A percentile compares a stretch with the other conserved stretches of the same genome.
phyloP scores from a whole-genome alignment of 768 basidiomycete genomes.

The Krasilnikovozyma curviuscula region DNA sequence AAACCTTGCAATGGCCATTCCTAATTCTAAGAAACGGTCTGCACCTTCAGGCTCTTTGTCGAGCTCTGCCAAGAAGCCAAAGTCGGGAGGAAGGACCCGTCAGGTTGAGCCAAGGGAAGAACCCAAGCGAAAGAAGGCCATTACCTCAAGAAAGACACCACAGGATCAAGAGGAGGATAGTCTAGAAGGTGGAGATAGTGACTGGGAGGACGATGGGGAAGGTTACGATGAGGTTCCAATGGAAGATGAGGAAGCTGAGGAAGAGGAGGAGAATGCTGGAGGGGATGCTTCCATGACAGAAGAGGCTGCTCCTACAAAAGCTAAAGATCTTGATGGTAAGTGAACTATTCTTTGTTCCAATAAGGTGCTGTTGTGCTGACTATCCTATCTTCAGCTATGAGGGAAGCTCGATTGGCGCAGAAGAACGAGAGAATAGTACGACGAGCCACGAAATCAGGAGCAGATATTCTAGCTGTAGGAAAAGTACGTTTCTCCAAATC shows the following conservation, averaged over 20 bases:
- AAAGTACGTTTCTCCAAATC: too few species aligned
- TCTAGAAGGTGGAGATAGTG: constrained; percentile 26
- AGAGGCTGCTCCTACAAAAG: background rate
- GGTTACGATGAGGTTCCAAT: background rate
- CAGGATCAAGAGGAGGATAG: constrained; percentile 27
- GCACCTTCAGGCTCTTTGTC: too few species aligned
- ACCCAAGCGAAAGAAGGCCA: constrained; percentile 9
- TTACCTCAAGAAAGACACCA: background rate
- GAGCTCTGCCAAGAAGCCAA: too few species aligned
- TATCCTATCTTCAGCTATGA: constrained; percentile 32
- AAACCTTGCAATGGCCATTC: too few species aligned
- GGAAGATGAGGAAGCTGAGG: constrained; percentile 3
- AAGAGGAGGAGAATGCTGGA: constrained; percentile 1
- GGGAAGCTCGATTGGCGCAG: constrained; percentile 55
- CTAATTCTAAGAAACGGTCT: too few species aligned
- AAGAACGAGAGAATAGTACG: constrained; percentile 47
- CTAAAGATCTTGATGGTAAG: constrained; percentile 45
- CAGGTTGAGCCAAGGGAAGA: background rate
- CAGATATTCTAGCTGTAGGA: constrained; percentile 45
- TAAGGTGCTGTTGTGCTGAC: background rate
- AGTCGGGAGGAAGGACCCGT: too few species aligned
- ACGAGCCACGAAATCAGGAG: constrained; percentile 57
- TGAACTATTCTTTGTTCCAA: constrained; percentile 7
- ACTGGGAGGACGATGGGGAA: constrained; percentile 30
- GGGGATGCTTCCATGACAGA: constrained; percentile 5